Percentiles rank a stretch among this genome's conserved stretches.
Conservation (phyloP, 768 basidiomycete species). For the Cystobasidium onofrii region DNA sequence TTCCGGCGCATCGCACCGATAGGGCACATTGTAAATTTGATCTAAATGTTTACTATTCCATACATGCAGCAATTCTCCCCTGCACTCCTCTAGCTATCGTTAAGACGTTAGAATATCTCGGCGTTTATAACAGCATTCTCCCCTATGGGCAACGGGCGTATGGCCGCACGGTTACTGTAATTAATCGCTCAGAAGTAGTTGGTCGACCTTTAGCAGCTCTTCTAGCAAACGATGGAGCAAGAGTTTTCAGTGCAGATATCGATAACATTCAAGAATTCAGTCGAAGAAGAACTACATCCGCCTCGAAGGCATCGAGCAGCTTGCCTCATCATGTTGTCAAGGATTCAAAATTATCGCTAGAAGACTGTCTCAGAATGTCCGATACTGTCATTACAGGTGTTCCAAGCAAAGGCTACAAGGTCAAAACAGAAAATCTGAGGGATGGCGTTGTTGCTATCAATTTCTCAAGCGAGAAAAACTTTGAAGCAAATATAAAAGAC, state of each 20-base stretch:
- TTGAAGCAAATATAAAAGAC: slow-evolving; percentile 81
- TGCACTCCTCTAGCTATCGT: slow-evolving; percentile 96
- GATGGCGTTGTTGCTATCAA: slow-evolving; percentile 91
- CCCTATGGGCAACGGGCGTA: slow-evolving; percentile 92
- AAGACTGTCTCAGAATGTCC: slow-evolving; percentile 71
- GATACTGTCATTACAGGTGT: slow-evolving; percentile 88
- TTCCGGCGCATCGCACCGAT: too few relatives aligned
- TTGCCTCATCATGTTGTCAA: slow-evolving; percentile 77
- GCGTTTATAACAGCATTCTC: slow-evolving; percentile 86
- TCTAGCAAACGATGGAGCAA: slow-evolving; percentile 89
- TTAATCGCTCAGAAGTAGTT: slow-evolving; percentile 87
- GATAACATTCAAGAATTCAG: slow-evolving; percentile 94
- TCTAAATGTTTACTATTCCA: too few relatives aligned
- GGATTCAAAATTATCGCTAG: slow-evolving; percentile 59
- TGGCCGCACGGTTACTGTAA: slow-evolving; percentile 83
- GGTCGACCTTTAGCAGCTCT: slow-evolving; percentile 93
- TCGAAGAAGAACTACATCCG: slow-evolving; percentile 39
- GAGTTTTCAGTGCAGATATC: slow-evolving; percentile 90
- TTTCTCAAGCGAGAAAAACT: slow-evolving; percentile 91
- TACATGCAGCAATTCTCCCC: slow-evolving; percentile 70
- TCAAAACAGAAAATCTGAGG: slow-evolving; percentile 80
- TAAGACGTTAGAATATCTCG: slow-evolving; percentile 80
- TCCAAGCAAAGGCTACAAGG: slow-evolving; percentile 71
- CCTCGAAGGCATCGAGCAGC: slow-evolving; percentile 52
- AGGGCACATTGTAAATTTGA: too few relatives aligned